Conservation (phyloP, 2,329 filamentous ascomycete species). For the Diaporthe vexans region DNA sequence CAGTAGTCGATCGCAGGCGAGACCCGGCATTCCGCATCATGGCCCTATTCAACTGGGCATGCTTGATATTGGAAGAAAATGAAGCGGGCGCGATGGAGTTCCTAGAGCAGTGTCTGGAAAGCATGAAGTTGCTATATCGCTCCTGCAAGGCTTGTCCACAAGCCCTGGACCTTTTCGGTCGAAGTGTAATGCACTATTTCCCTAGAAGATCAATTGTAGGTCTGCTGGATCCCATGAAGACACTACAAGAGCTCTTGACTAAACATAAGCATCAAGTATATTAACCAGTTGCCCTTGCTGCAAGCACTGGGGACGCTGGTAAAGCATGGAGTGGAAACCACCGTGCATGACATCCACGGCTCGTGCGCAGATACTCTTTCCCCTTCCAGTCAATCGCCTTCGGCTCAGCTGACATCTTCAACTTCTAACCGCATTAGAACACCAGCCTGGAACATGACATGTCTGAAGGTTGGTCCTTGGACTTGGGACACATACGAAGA, state of each 20-base stretch:
- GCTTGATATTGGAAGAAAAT: no score
- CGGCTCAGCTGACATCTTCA: no score
- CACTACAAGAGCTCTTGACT: no score
- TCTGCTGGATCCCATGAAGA: no score
- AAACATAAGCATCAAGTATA: no score
- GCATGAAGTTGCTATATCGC: conserved; percentile 17
- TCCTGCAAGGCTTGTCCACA: neutral
- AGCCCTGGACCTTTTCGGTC: conserved; percentile 4
- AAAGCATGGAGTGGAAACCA: conserved; percentile 8
- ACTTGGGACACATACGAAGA: neutral
- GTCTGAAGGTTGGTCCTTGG: no score
- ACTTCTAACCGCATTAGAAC: no score
- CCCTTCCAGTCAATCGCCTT: no score
- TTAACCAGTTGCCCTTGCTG: no score
- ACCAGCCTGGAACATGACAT: neutral
- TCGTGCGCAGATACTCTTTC: no score
- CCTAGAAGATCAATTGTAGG: no score
- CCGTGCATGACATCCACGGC: neutral
- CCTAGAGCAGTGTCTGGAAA: neutral
- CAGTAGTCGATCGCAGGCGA: conserved; percentile 16
- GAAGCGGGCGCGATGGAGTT: neutral
- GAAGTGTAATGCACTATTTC: conserved; percentile 6
- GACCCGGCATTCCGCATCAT: conserved; percentile 30
- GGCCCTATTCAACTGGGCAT: neutral
- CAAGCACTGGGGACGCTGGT: neutral